Evolutionary conservation across 108 stramenopile genomes (phyloP).

Genomic region (Fistulifera solaris): DNA sequence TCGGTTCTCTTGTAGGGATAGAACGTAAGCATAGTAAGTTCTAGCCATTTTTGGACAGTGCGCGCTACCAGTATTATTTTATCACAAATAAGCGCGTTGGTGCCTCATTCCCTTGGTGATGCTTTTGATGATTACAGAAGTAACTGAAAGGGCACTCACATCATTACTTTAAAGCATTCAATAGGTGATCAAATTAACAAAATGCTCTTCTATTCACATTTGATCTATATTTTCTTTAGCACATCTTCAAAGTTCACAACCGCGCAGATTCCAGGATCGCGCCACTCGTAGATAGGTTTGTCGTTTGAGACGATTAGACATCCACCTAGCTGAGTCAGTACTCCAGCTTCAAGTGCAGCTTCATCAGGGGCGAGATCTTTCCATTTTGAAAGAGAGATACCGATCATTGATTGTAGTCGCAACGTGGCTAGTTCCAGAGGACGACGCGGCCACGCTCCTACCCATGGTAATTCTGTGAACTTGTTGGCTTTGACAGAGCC

Average conservation of each 20-base stretch:
- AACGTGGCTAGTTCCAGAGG: constrained; percentile 85
- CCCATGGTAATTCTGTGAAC: constrained; percentile 69
- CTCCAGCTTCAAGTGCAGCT: constrained; percentile 55
- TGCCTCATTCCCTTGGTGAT: too few species aligned
- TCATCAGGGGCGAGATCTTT: constrained; percentile 65
- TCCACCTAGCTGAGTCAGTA: constrained; percentile 82
- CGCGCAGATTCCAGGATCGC: constrained; percentile 83
- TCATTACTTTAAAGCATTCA: too few species aligned
- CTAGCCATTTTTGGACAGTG: too few species aligned
- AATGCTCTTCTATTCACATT: too few species aligned
- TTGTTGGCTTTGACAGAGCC: constrained; percentile 51
- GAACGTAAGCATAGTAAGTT: too few species aligned
- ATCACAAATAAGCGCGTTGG: too few species aligned
- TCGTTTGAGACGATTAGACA: constrained; percentile 48
- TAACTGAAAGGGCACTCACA: too few species aligned
- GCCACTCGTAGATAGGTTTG: constrained; percentile 51
- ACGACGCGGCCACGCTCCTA: constrained; percentile 78
- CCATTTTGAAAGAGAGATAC: constrained; percentile 78
- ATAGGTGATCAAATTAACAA: too few species aligned
- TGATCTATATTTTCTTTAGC: constrained; percentile 49
- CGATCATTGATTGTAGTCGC: constrained; percentile 83
- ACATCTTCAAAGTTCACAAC: constrained; percentile 82
- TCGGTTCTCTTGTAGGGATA: too few species aligned
- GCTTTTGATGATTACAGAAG: too few species aligned
- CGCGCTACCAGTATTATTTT: too few species aligned